Conservation (phyloP, 2,329 filamentous ascomycete species). For the Coleophoma crateriformis region DNA sequence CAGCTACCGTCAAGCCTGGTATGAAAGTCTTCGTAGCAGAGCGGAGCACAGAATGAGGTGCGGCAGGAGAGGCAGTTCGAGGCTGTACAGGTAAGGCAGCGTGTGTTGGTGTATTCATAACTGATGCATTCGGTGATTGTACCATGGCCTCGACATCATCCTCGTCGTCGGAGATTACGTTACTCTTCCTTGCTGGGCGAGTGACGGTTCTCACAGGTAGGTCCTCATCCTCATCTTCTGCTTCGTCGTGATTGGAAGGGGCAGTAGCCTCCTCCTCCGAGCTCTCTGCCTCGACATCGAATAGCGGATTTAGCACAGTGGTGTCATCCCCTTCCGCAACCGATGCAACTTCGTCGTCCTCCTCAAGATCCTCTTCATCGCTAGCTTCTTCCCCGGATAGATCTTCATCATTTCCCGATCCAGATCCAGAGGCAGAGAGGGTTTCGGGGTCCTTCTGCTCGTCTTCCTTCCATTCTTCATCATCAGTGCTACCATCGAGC, state of each 20-base stretch:
- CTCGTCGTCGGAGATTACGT: constrained; percentile 35
- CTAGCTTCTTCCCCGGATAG: constrained; percentile 24
- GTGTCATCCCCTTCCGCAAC: constrained; percentile 30
- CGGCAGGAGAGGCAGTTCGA: constrained; percentile 39
- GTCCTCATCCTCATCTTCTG: constrained; percentile 20
- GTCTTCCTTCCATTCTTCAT: constrained; percentile 46
- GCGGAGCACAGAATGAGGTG: constrained; percentile 59
- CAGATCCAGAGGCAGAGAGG: constrained; percentile 31
- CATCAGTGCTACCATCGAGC: constrained; percentile 47
- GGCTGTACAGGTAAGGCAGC: constrained; percentile 23
- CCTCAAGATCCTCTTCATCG: constrained; percentile 28
- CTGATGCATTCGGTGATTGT: constrained; percentile 11
- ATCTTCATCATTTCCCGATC: constrained; percentile 32
- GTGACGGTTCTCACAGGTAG: constrained; percentile 7
- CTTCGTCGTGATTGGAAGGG: constrained; percentile 20
- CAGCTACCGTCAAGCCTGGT: constrained; percentile 57
- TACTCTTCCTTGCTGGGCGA: constrained; percentile 17
- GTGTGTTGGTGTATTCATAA: not conserved
- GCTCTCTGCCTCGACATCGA: constrained; percentile 29
- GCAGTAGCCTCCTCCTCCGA: constrained; percentile 27
- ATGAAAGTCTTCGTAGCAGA: constrained; percentile 67
- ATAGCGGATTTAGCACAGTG: constrained; percentile 19
- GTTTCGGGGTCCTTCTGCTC: constrained; percentile 34
- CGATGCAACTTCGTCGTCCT: constrained; percentile 40
- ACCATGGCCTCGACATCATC: constrained; percentile 26